Conservation (phyloP, 2,329 filamentous ascomycete genomes). For the Colletotrichum brevisporum region DNA sequence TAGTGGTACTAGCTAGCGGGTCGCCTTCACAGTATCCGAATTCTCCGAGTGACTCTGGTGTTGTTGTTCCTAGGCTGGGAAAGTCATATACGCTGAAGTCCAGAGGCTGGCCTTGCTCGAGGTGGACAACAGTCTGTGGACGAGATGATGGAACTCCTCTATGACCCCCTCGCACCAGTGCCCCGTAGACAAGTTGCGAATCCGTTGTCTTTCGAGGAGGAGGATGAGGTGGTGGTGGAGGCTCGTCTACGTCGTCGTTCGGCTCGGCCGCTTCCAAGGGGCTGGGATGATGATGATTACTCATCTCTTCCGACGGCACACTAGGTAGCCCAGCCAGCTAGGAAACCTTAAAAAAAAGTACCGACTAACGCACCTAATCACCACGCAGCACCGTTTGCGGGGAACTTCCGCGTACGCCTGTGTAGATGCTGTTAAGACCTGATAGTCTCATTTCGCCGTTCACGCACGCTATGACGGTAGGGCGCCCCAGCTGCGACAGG, state of each 20-base stretch:
- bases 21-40: neutral
- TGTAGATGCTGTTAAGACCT: constrained; percentile 14
- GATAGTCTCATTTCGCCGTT: constrained; percentile 13
- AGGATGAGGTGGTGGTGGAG: constrained; percentile 5
- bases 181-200: neutral
- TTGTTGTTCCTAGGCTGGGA: neutral
- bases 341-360: constrained; percentile 16
- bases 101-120: constrained; percentile 1
- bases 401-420: neutral
- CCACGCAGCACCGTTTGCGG: neutral
- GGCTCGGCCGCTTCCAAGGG: constrained; percentile 27
- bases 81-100: neutral
- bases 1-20: too few species aligned
- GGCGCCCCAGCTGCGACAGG: constrained; percentile 1
- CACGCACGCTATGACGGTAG: neutral
- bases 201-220: constrained; percentile 2
- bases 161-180: neutral
- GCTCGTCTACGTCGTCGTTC: constrained; percentile 24
- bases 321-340: constrained; percentile 2
- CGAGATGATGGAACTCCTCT: neutral
- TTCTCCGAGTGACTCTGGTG: neutral
- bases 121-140: constrained; percentile 13
- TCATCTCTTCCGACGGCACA: constrained; percentile 29
- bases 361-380: constrained; percentile 34
- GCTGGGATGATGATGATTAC: constrained; percentile 36